Evolutionary conservation across 139 green algal species (phyloP).

Genomic region (Picochlorum sp.): DNA sequence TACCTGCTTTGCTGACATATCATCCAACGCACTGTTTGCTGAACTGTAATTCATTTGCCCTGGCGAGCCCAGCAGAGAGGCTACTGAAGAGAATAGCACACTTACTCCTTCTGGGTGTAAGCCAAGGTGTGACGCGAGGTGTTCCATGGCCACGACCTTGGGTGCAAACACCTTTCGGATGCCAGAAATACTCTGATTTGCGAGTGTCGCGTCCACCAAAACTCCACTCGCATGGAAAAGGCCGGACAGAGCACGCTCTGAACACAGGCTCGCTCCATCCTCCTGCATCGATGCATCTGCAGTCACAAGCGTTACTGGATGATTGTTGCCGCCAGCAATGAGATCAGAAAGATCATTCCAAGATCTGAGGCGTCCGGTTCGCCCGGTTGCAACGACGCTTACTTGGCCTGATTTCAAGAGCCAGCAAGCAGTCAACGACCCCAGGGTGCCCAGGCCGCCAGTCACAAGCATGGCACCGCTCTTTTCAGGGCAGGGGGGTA

Average conservation of each 20-base stretch:
- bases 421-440: constrained; percentile 49
- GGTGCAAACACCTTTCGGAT: constrained; percentile 38
- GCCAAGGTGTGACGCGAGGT: neutral
- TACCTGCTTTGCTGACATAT: neutral
- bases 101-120: constrained; percentile 17
- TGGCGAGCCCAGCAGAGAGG: constrained; percentile 40
- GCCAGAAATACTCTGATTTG: constrained; percentile 38
- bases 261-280: constrained; percentile 37
- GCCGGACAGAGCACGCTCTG: constrained; percentile 30
- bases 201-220: constrained; percentile 55
- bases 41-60: constrained; percentile 54
- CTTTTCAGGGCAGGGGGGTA: neutral
- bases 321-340: neutral
- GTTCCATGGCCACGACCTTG: constrained; percentile 19
- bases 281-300: constrained; percentile 21
- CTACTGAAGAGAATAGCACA: constrained; percentile 48
- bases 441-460: constrained; percentile 66
- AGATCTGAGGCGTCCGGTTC: constrained; percentile 36
- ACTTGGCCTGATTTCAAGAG: constrained; percentile 31
- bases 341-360: constrained; percentile 5
- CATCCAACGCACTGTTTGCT: constrained; percentile 41
- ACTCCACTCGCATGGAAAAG: constrained; percentile 69
- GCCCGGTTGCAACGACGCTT: constrained; percentile 36
- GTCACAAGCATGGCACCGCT: constrained; percentile 38
- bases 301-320: constrained; percentile 15